phyloP scores from a whole-genome alignment of 23 red algal species.

The Gracilariopsis chorda region DNA sequence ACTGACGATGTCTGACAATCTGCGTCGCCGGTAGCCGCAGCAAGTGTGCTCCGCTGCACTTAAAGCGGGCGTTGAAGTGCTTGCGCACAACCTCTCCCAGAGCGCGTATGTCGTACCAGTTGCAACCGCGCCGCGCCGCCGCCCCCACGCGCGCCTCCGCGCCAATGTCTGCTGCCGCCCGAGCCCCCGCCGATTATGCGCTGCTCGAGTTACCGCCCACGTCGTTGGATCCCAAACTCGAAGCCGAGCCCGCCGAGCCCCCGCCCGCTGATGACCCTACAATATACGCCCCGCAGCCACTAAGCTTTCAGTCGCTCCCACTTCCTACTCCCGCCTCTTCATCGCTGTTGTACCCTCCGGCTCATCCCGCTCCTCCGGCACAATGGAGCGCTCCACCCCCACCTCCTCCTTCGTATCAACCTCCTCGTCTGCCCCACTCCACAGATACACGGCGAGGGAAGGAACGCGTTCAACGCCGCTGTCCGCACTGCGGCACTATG shows the following conservation, averaged over 20 bases:
- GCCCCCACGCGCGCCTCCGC: neutral
- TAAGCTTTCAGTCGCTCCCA: neutral
- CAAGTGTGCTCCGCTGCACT: no score
- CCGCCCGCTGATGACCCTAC: neutral
- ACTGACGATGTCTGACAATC: no score
- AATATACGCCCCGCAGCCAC: neutral
- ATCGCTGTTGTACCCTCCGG: neutral
- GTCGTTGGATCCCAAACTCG: neutral
- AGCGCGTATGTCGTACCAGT: neutral
- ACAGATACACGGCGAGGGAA: constrained; percentile 23
- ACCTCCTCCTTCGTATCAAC: neutral
- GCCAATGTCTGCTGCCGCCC: neutral
- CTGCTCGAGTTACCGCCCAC: neutral
- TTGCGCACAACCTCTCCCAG: neutral
- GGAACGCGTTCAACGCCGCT: constrained; percentile 4
- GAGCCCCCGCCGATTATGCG: neutral
- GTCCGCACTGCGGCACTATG: constrained; percentile 25
- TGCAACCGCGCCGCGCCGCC: neutral
- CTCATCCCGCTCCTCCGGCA: neutral
- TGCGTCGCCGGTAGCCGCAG: no score
- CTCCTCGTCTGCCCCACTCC: neutral
- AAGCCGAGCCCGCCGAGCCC: neutral
- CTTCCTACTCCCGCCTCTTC: neutral
- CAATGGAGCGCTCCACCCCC: neutral
- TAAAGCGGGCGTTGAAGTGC: neutral